Conservation (phyloP, 2,329 filamentous ascomycete genomes). For the Diaporthe sp. region DNA sequence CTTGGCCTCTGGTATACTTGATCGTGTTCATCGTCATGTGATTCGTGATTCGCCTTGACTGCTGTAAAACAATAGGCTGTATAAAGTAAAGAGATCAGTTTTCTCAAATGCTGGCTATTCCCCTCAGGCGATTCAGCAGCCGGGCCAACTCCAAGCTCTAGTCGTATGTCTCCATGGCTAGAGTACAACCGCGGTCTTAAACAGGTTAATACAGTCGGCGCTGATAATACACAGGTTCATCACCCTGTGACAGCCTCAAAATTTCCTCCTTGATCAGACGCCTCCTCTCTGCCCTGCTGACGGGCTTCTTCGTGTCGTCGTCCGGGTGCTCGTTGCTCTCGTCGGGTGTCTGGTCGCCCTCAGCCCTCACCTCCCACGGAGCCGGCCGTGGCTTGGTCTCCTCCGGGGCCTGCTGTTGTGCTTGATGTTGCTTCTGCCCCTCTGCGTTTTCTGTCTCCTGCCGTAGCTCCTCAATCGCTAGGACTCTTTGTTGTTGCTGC, state of each 20-base stretch:
- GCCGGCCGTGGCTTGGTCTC: constrained; percentile 25
- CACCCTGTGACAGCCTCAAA: constrained; percentile 59
- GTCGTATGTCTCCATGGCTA: not conserved
- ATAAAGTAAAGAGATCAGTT: not conserved
- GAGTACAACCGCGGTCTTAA: not conserved
- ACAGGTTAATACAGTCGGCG: constrained; percentile 64
- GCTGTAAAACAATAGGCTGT: not conserved
- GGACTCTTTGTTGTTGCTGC: constrained; percentile 41
- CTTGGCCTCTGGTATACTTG: not conserved
- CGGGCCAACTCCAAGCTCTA: not conserved
- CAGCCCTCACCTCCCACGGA: constrained; percentile 38
- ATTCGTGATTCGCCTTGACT: not conserved
- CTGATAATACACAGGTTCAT: constrained; percentile 66
- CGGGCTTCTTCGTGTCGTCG: constrained; percentile 59
- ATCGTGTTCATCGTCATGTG: not conserved
- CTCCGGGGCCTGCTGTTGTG: constrained; percentile 6
- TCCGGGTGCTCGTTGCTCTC: constrained; percentile 52
- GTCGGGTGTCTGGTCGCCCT: constrained; percentile 8
- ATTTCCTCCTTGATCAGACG: constrained; percentile 72
- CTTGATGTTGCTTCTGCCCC: not conserved
- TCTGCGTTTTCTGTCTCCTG: constrained; percentile 20
- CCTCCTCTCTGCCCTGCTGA: constrained; percentile 68
- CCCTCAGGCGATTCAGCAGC: not conserved
- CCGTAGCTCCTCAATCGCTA: constrained; percentile 28
- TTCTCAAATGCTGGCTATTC: not conserved